Conservation (phyloP, 2,329 filamentous ascomycete genomes). For the Epichloe bromicola region DNA sequence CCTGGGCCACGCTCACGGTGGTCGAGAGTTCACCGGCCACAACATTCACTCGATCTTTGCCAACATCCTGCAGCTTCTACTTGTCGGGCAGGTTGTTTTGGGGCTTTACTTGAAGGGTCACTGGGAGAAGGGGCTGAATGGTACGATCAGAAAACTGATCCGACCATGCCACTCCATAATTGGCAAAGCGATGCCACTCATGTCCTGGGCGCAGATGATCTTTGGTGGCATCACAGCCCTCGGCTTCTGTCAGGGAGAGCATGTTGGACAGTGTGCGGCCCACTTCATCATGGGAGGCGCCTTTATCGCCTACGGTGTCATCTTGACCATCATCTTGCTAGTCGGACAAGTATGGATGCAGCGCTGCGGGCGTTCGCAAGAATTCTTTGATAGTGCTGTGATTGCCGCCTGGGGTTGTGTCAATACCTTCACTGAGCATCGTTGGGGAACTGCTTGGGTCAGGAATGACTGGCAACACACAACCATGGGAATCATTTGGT, state of each 20-base stretch:
- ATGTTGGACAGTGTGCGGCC: slow-evolving; percentile 81
- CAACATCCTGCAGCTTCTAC: slow-evolving; percentile 64
- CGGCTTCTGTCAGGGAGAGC: slow-evolving; percentile 86
- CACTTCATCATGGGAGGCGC: slow-evolving; percentile 99
- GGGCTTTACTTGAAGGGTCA: slow-evolving; percentile 85
- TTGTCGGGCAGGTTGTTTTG: slow-evolving; percentile 63
- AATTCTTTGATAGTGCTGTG: slow-evolving; percentile 87
- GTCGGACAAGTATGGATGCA: slow-evolving; percentile 82
- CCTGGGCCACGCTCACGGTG: slow-evolving; percentile 80
- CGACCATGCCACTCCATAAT: slow-evolving; percentile 66
- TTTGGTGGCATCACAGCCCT: slow-evolving; percentile 88
- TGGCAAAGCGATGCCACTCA: slow-evolving; percentile 76
- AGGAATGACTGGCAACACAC: slow-evolving; percentile 95
- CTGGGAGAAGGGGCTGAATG: slow-evolving; percentile 72
- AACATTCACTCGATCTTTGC: slow-evolving; percentile 79
- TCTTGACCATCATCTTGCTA: slow-evolving; percentile 74
- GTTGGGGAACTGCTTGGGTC: slow-evolving; percentile 82
- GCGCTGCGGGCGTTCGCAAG: slow-evolving; percentile 73
- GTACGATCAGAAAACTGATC: slow-evolving; percentile 58
- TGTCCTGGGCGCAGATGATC: slow-evolving; percentile 86
- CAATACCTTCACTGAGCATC: slow-evolving; percentile 96
- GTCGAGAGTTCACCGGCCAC: slow-evolving; percentile 61
- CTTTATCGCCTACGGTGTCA: slow-evolving; percentile 85
- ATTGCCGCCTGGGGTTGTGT: slow-evolving; percentile 94
- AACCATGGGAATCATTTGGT: slow-evolving; percentile 99